phyloP scores from a whole-genome alignment of 352 stramenopile species.

The Aphanomyces cochlioides region DNA sequence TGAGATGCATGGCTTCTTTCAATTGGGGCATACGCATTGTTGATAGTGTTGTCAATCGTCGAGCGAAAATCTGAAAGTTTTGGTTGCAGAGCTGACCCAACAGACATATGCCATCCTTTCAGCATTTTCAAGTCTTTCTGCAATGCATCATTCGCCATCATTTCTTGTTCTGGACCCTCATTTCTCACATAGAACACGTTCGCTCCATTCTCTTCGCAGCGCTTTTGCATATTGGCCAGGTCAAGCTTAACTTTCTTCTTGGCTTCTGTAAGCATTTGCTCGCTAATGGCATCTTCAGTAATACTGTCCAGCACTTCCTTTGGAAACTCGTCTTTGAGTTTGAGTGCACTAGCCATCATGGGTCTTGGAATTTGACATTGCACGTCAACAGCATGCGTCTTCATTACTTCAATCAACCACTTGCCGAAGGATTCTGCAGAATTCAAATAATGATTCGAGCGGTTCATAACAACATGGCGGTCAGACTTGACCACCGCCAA shows the following conservation, averaged over 20 bases:
- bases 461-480: conserved; percentile 24
- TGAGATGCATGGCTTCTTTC: neutral
- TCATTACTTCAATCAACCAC: conserved; percentile 8
- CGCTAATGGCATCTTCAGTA: neutral
- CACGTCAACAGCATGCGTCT: conserved; percentile 8
- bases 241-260: neutral
- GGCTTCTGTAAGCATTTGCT: neutral
- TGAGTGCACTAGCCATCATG: conserved; percentile 4
- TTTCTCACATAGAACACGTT: neutral
- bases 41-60: neutral
- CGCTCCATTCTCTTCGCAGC: neutral
- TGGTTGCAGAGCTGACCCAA: neutral
- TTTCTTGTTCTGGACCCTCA: neutral
- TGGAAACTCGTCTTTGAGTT: neutral
- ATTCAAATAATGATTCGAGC: neutral
- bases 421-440: neutral
- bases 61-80: neutral
- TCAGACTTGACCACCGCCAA: conserved; percentile 32
- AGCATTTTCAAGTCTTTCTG: neutral
- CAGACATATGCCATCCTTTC: neutral
- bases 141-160: neutral
- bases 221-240: neutral
- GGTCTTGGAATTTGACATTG: neutral
- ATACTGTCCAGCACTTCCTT: neutral
- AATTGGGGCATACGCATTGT: neutral